Evolutionary conservation across 177 flowering plant genomes (phyloP), one percentile per base, ranked within the genome.

Genomic region (Vitis hybrid): DNA sequence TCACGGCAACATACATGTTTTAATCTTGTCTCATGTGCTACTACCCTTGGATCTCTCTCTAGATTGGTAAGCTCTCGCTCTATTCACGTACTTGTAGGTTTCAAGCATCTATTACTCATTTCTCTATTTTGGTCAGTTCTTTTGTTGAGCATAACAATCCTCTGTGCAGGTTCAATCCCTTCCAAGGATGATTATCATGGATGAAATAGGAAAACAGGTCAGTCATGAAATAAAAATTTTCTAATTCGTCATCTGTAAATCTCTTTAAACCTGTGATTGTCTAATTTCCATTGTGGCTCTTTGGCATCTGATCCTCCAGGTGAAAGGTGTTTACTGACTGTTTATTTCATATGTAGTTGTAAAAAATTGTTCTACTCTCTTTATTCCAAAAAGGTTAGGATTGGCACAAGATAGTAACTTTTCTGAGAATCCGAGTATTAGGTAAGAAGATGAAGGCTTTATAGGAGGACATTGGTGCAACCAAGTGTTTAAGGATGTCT

Each of bases 201-300:
- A 95, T 82, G 97, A 95, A 75, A 95, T 95, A 46, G 97, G 99
- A 65, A 91, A 89, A 77, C 97, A 93, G 94, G 99, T 95, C 4
- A 70, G 81, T 71, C 70, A 17, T 65, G 54, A 11, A 32, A 8
- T 8, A 46, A 40, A 61, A 18, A 3, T 49, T 61, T 61, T 17
- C n/a, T 12, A 4, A 13, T 48, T 27, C 46, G 46, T 14, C 60
- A 54, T 52, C 49, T 27, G 46, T 30, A 14, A 30, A n/a, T 30
- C 8, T 6, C 35, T 65, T 52, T 65, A n/a, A 10, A 14, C 12
- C 40, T 35, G 18, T 12, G 13, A 24, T 11, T 13, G 10, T n/a
- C 12, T 62, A 15, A 51, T 46, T 35, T 35, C 6, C 40, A 35
- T 35, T 35, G 40, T 40, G 49, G 14, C 32, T 30, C 48, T 46